Base-by-base conservation (phyloP, 2,329 filamentous ascomycete genomes). In the Leptographium radiaticola region DNA sequence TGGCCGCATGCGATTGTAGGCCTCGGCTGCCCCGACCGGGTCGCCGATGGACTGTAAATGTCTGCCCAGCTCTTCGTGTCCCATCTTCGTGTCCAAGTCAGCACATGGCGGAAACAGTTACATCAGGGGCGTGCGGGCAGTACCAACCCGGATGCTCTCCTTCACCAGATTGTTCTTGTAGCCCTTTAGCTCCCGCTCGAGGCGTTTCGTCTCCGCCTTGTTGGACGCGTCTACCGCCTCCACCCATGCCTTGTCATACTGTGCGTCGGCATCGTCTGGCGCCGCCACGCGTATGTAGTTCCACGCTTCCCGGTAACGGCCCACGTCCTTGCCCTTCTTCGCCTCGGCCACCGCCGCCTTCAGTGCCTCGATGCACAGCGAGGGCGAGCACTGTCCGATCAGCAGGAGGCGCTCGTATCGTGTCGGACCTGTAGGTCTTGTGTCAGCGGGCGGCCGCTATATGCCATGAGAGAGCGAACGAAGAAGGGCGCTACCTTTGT, bases 101-200 rank as follows among this genome's bases (percentile, higher is more conserved):
- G 16, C 38, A 51, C 4, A 12, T 2, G 20, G 20, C 13, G 15
- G 8, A 16, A 4, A 46, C 20, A 46, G 12, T 60, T 40, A 53
- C 6, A 10, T 16, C 11, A 31, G 15, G 44, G 7, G 11, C 40
- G 15, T 31, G 39, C 45, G 40, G 18, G 15, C 10, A 5, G 16
- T 15, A 64, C 77, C 54, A 74, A 94, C 89, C 61, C 90, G 73
- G 63, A 97, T 95, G 71, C 89, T 96, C 71, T 98, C 93, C 66
- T 96, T 95, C 62, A 98, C 89, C 45, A 97, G 71, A 63, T 97
- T 98, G 65, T 96, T 95, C 70, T 93, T 95, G 69, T 97, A 97
- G 1, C 84, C 85, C 67, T 89, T 90, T 20, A 98, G 74, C 67
- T 97, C 89, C 16, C 78, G 73, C 65, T 96, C 89, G 53, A 97